A percentile compares a stretch with the other conserved stretches of the same genome.
Evolutionary conservation across 106 monocot genomes (phyloP).

Genomic region (Apostasia shenzhenica): DNA sequence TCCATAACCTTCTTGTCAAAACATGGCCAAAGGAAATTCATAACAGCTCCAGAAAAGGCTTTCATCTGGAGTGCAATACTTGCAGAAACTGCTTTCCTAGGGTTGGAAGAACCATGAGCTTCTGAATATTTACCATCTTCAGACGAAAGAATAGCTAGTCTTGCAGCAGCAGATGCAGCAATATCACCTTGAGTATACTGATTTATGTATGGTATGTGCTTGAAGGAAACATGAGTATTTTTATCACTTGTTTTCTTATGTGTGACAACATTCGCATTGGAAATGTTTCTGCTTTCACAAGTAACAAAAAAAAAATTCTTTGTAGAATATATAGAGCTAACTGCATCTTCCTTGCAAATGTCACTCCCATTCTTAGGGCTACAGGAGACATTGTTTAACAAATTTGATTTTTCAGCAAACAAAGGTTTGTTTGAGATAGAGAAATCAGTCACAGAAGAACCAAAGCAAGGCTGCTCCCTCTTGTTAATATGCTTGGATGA

Average conservation of each 20-base stretch:
- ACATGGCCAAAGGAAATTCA: conserved; percentile 73
- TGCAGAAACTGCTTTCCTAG: conserved; percentile 35
- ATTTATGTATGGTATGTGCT: conserved; percentile 66
- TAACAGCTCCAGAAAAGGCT: conserved; percentile 67
- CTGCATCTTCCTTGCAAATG: conserved; percentile 21
- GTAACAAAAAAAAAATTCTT: conserved; percentile 1
- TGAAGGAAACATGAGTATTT: conserved; percentile 21
- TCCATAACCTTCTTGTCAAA: conserved; percentile 66
- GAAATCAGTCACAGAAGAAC: conserved; percentile 13
- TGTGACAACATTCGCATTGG: conserved; percentile 11
- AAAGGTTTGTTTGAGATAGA: conserved; percentile 20
- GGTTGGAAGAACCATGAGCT: conserved; percentile 31
- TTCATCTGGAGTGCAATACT: conserved; percentile 62
- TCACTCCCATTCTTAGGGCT: conserved; percentile 17
- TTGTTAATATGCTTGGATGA: conserved; percentile 4
- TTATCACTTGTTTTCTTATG: conserved; percentile 7
- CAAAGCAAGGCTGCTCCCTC: conserved; percentile 10
- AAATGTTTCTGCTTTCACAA: conserved; percentile 6
- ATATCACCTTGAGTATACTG: conserved; percentile 72
- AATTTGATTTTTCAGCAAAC: conserved; percentile 16
- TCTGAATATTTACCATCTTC: conserved; percentile 45
- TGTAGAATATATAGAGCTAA: conserved; percentile 11
- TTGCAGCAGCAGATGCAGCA: conserved; percentile 85
- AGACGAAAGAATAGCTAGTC: conserved; percentile 43
- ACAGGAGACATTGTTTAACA: conserved; percentile 13